A percentile compares a stretch with the other conserved stretches of the same genome.
phyloP scores from a whole-genome alignment of 2,329 filamentous ascomycete genomes.

The Tolypocladium ovalisporum region DNA sequence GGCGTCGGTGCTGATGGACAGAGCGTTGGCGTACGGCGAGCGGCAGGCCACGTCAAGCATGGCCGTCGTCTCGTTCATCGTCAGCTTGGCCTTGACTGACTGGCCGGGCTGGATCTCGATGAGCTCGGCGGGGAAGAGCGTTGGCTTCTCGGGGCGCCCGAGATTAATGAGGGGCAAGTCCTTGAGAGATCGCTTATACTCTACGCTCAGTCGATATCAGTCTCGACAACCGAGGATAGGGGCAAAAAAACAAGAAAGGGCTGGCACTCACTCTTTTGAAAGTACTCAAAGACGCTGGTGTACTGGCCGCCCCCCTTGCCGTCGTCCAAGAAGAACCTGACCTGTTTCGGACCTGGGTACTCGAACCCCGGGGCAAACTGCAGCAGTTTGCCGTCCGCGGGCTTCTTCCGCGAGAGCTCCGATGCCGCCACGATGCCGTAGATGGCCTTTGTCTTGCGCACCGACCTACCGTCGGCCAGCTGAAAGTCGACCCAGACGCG shows the following conservation, averaged over 20 bases:
- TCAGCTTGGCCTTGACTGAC: conserved; percentile 47
- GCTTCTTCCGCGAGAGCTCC: conserved; percentile 7
- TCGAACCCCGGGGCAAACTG: conserved; percentile 12
- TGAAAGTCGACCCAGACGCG: conserved; percentile 22
- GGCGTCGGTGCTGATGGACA: conserved; percentile 50
- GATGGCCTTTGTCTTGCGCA: conserved; percentile 18
- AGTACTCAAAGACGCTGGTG: conserved; percentile 32
- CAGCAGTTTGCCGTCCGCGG: conserved; percentile 10
- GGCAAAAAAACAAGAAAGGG: not conserved
- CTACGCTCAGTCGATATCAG: conserved; percentile 9
- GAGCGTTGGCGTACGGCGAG: conserved; percentile 53
- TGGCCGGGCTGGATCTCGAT: conserved; percentile 57
- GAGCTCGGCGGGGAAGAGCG: conserved; percentile 57
- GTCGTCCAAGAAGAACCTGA: conserved; percentile 19
- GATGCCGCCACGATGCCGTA: conserved; percentile 14
- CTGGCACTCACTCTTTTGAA: conserved; percentile 28
- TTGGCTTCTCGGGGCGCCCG: conserved; percentile 43
- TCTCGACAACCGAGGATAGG: not conserved
- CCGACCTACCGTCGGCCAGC: conserved; percentile 17
- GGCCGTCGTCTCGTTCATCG: conserved; percentile 44
- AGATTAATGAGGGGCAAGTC: conserved; percentile 55
- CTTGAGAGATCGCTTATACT: conserved; percentile 22
- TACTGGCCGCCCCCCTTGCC: conserved; percentile 14
- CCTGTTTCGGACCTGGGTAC: conserved; percentile 20
- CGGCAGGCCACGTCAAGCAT: conserved; percentile 70